Conservation (phyloP, 2,329 filamentous ascomycete species). For the Phialocephala sp. region DNA sequence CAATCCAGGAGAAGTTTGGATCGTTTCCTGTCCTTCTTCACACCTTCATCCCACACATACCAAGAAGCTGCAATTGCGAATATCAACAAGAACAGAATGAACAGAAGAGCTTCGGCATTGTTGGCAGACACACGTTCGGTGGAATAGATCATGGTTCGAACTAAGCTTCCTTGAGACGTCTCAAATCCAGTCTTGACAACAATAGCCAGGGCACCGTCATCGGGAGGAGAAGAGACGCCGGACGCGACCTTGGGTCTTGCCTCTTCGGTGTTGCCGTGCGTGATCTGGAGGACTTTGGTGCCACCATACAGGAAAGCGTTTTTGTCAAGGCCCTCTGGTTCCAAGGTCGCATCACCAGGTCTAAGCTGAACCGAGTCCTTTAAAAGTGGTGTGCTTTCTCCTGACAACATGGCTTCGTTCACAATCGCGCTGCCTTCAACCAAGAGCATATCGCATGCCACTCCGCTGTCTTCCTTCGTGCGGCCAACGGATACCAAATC, state of each 20-base stretch:
- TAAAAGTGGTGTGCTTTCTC: constrained; percentile 93
- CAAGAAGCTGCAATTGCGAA: constrained; percentile 97
- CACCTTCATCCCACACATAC: constrained; percentile 99
- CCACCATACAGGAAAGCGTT: constrained; percentile 96
- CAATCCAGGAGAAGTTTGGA: constrained; percentile 98
- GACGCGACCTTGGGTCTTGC: constrained; percentile 74
- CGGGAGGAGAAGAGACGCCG: constrained; percentile 82
- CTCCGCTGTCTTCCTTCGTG: constrained; percentile 95
- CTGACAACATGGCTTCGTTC: constrained; percentile 99
- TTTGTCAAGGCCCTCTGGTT: constrained; percentile 93
- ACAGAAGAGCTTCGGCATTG: constrained; percentile 93
- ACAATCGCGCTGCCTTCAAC: constrained; percentile 96
- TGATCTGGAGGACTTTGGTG: constrained; percentile 95
- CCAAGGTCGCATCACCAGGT: constrained; percentile 78
- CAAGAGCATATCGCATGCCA: constrained; percentile 95
- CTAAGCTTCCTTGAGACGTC: constrained; percentile 95
- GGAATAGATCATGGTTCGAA: constrained; percentile 99
- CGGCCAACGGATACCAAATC: constrained; percentile 91
- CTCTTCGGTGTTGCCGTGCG: constrained; percentile 81
- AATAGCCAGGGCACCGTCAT: constrained; percentile 91
- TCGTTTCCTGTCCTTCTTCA: constrained; percentile 90
- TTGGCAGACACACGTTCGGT: constrained; percentile 99
- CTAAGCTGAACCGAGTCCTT: constrained; percentile 96
- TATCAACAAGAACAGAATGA: constrained; percentile 94
- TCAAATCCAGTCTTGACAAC: constrained; percentile 98